phyloP scores from a whole-genome alignment of 257 asterid species.

The Nicotiana attenuata region DNA sequence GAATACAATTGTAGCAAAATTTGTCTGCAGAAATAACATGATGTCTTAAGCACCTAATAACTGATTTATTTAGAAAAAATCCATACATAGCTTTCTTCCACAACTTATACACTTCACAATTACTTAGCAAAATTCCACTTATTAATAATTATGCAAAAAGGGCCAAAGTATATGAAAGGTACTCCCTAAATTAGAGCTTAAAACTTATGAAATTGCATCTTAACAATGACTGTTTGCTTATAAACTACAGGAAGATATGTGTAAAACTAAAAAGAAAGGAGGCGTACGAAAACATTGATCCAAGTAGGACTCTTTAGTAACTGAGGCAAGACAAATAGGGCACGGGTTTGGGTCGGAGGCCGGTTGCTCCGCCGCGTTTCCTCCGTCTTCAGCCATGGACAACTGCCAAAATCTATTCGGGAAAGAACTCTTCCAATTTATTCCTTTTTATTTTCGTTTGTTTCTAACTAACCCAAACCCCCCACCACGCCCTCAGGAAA shows the following conservation, averaged over 20 bases:
- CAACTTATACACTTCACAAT: neutral
- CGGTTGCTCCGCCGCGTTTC: constrained; percentile 17
- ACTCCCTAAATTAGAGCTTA: neutral
- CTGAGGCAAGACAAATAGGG: constrained; percentile 55
- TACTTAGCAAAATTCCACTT: neutral
- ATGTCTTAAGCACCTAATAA: constrained; percentile 12
- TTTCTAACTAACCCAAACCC: neutral
- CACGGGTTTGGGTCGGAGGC: constrained; percentile 46
- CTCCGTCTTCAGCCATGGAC: constrained; percentile 22
- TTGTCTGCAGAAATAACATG: constrained; percentile 46
- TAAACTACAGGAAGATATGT: neutral
- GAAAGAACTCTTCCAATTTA: neutral
- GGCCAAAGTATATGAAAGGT: neutral
- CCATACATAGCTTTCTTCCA: neutral
- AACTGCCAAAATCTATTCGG: neutral
- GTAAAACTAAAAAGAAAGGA: neutral
- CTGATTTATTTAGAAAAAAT: neutral
- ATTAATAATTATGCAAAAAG: neutral
- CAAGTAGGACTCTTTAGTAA: constrained; percentile 52
- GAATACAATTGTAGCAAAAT: constrained; percentile 64
- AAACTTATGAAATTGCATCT: neutral
- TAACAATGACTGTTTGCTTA: neutral
- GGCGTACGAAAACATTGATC: constrained; percentile 67
- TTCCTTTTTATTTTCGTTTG: neutral
- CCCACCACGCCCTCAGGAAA: neutral